Percentiles rank a stretch among this genome's conserved stretches.
Conservation (phyloP, 805 yeast genomes). For the Pichia cabralensis region DNA sequence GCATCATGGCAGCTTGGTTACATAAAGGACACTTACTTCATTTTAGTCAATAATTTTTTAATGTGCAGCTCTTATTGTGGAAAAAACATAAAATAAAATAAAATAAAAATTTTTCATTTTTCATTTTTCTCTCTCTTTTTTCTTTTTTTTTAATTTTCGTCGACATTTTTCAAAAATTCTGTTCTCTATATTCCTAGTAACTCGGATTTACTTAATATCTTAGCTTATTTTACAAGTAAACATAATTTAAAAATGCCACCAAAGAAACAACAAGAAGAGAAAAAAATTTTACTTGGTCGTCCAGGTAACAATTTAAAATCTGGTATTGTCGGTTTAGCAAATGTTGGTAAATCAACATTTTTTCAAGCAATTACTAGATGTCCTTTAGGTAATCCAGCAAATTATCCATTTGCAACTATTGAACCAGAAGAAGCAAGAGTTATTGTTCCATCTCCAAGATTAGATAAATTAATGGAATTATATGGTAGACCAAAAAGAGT, state of each 20-base stretch:
- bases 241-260: slow-evolving; percentile 25
- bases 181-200: too few species aligned
- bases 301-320: slow-evolving; percentile 36
- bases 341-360: slow-evolving; percentile 92
- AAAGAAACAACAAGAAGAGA: slow-evolving; percentile 31
- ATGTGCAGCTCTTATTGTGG: too few species aligned
- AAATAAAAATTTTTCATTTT: too few species aligned
- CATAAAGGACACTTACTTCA: too few species aligned
- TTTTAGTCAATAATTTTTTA: too few species aligned
- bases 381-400: slow-evolving; percentile 92
- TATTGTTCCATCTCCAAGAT: slow-evolving; percentile 82
- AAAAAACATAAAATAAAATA: too few species aligned
- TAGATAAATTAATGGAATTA: slow-evolving; percentile 62
- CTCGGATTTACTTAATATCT: too few species aligned
- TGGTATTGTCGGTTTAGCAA: slow-evolving; percentile 94
- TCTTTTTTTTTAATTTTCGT: neutral
- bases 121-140: neutral
- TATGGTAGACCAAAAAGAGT: slow-evolving; percentile 80
- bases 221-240: too few species aligned
- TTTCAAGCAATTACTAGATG: slow-evolving; percentile 95
- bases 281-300: slow-evolving; percentile 29
- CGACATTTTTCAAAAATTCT: too few species aligned
- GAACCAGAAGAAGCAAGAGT: slow-evolving; percentile 98
- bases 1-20: too few species aligned
- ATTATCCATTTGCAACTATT: slow-evolving; percentile 95